Evolutionary conservation across 768 basidiomycete species (phyloP).

Genomic region (Podaxis sp.): DNA sequence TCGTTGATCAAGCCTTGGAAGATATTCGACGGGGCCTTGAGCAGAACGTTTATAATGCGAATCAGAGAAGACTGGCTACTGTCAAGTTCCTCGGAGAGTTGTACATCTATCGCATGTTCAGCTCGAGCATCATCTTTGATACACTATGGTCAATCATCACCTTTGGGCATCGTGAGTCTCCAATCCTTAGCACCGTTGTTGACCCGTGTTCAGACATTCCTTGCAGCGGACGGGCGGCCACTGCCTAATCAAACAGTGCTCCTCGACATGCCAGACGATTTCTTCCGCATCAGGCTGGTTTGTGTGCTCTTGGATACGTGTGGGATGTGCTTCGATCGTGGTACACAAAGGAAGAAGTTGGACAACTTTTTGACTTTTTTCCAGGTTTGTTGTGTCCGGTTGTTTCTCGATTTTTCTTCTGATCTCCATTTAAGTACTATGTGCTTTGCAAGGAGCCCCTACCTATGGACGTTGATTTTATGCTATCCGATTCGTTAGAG

Average conservation of each 20-base stretch:
- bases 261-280: slow-evolving; percentile 93
- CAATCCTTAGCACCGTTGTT: not conserved
- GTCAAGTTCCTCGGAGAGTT: slow-evolving; percentile 96
- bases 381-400: slow-evolving; percentile 54
- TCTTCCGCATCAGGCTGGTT: slow-evolving; percentile 89
- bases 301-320: slow-evolving; percentile 94
- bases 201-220: not conserved
- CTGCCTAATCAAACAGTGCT: slow-evolving; percentile 71
- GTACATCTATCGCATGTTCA: slow-evolving; percentile 92
- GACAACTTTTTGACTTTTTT: slow-evolving; percentile 93
- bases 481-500: slow-evolving; percentile 93
- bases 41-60: slow-evolving; percentile 92
- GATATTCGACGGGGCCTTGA: slow-evolving; percentile 90
- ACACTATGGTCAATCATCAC: slow-evolving; percentile 92
- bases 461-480: slow-evolving; percentile 99
- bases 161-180: slow-evolving; percentile 88
- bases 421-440: slow-evolving; percentile 58
- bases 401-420: not conserved
- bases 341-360: slow-evolving; percentile 87
- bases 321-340: slow-evolving; percentile 97
- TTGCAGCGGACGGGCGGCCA: slow-evolving; percentile 84
- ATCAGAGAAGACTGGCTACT: slow-evolving; percentile 88
- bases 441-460: slow-evolving; percentile 83
- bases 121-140: slow-evolving; percentile 89
- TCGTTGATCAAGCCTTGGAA: slow-evolving; percentile 95